These are phyloP conservation scores for Trametes hirsuta DNA, from an alignment of 1,284 basidiomycete species.

Conservation along the genomic window DNA sequence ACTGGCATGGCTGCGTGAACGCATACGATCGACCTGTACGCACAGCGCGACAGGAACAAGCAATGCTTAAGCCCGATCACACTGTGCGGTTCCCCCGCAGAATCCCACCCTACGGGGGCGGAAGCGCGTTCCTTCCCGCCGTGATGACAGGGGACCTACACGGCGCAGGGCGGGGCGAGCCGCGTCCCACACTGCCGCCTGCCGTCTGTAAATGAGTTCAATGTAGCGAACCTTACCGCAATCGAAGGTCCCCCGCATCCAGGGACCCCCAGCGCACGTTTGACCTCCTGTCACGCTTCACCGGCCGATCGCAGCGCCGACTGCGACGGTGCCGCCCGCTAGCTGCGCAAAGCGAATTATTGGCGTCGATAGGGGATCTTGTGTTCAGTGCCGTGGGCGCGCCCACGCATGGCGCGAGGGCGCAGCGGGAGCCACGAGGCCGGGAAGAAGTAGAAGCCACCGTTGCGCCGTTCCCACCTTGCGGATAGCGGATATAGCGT, in stretches of 20 bases:
- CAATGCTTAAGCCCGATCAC: slow-evolving; percentile 3
- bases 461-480: slow-evolving; percentile 10
- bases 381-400: background rate
- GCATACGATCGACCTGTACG: slow-evolving; percentile 1
- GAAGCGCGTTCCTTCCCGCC: slow-evolving; percentile 5
- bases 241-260: background rate
- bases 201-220: background rate
- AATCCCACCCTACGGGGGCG: background rate
- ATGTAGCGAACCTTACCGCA: background rate
- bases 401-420: slow-evolving; percentile 7
- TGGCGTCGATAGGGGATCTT: background rate
- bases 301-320: background rate
- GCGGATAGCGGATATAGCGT: slow-evolving; percentile 20
- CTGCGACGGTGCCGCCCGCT: too few species aligned
- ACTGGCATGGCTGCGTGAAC: background rate
- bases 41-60: slow-evolving; percentile 5
- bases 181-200: background rate
- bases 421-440: slow-evolving; percentile 12
- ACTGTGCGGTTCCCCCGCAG: background rate
- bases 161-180: background rate
- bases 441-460: slow-evolving; percentile 14
- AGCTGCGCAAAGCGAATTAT: background rate
- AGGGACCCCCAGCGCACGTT: slow-evolving; percentile 1
- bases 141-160: background rate
- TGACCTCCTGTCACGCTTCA: background rate